A percentile compares a stretch with the other conserved stretches of the same genome.
Evolutionary conservation across 225 moss, liverwort and hornwort species (phyloP).

Genomic region (Pseudisothecium myosuroides): DNA sequence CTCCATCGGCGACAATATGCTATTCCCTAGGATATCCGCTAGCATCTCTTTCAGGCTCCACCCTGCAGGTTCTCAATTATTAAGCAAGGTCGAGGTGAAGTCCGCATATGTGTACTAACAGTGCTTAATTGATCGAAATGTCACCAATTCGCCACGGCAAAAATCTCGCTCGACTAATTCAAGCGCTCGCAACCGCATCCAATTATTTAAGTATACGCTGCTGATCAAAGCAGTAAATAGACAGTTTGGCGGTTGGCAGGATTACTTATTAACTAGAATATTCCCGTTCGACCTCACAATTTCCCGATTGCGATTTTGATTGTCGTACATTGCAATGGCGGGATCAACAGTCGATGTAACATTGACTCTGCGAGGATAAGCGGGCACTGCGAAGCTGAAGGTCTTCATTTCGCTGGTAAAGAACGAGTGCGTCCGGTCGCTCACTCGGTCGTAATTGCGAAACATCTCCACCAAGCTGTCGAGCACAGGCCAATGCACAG

Average conservation of each 20-base stretch:
- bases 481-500: too few relatives aligned
- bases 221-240: not conserved
- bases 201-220: not conserved
- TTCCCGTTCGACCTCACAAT: not conserved
- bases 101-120: not conserved
- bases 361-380: not conserved
- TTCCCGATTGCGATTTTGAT: not conserved
- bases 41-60: not conserved
- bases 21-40: slow-evolving; percentile 15
- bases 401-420: not conserved
- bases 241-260: not conserved
- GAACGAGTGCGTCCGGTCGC: not conserved
- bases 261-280: not conserved
- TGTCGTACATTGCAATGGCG: not conserved
- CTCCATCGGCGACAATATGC: slow-evolving; percentile 37
- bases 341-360: not conserved
- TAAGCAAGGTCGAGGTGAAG: not conserved
- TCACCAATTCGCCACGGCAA: not conserved
- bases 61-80: not conserved
- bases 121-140: not conserved
- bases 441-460: not conserved
- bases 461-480: too few relatives aligned
- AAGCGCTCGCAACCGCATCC: not conserved
- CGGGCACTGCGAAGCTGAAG: not conserved
- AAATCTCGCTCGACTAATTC: not conserved